Percentiles rank a stretch among this genome's conserved stretches.
phyloP scores from a whole-genome alignment of 192 early-diverging fungal species.

The Linnemannia zychae region DNA sequence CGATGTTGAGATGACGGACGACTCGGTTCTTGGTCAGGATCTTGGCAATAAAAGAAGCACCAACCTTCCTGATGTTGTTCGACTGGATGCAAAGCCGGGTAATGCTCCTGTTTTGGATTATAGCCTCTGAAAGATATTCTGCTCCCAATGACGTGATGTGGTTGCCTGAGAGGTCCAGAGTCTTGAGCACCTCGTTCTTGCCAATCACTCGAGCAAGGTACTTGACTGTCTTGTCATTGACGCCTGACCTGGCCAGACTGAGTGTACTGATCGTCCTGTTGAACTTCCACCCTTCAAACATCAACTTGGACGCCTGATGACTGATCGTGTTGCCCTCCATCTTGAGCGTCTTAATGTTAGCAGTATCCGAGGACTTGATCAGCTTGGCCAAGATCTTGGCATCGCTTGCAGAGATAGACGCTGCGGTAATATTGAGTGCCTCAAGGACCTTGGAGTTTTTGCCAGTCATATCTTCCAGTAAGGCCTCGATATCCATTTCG shows the following conservation, averaged over 20 bases:
- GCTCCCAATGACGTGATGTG: conserved; percentile 46
- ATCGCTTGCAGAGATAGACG: conserved; percentile 44
- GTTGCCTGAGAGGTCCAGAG: conserved; percentile 57
- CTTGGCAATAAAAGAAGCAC: conserved; percentile 45
- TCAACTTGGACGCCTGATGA: conserved; percentile 52
- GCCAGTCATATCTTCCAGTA: conserved; percentile 44
- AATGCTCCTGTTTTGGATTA: conserved; percentile 48
- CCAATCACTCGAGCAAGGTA: conserved; percentile 47
- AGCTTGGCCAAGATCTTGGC: conserved; percentile 56
- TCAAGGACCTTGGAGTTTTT: conserved; percentile 50
- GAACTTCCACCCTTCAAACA: conserved; percentile 56
- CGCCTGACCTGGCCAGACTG: conserved; percentile 54
- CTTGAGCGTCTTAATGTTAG: conserved; percentile 54
- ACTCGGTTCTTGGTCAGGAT: conserved; percentile 58
- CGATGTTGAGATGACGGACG: conserved; percentile 58
- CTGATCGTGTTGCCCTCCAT: conserved; percentile 54
- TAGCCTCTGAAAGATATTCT: conserved; percentile 48
- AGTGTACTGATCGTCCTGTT: conserved; percentile 55
- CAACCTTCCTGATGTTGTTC: conserved; percentile 56
- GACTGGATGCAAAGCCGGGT: conserved; percentile 53
- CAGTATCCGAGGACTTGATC: conserved; percentile 48
- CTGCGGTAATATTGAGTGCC: conserved; percentile 40
- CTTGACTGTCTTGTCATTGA: conserved; percentile 61
- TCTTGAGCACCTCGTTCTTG: conserved; percentile 41
- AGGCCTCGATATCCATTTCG: conserved; percentile 43